Evolutionary conservation across 495 filamentous ascomycete genomes (phyloP).

Genomic region (Podospora tetraspora): DNA sequence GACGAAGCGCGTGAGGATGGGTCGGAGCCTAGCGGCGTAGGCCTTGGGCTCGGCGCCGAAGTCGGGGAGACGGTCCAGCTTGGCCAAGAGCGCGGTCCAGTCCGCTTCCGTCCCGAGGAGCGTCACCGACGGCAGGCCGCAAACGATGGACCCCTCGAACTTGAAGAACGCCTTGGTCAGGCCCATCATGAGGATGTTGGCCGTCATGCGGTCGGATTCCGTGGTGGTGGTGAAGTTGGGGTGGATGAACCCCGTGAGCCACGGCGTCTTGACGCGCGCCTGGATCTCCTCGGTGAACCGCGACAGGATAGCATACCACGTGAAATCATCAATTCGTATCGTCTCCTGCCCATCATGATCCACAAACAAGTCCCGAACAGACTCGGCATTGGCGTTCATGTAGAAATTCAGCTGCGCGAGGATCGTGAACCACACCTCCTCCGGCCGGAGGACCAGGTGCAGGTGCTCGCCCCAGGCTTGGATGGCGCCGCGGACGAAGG

Average conservation of each 20-base stretch:
- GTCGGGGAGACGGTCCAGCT: constrained; percentile 26
- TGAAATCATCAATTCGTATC: constrained; percentile 28
- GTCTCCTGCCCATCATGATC: constrained; percentile 38
- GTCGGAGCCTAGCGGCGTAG: constrained; percentile 26
- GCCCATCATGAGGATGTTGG: constrained; percentile 39
- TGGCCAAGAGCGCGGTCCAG: constrained; percentile 30
- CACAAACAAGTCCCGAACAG: constrained; percentile 41
- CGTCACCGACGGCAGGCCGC: constrained; percentile 38
- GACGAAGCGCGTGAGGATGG: constrained; percentile 36
- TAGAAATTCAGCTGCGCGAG: constrained; percentile 50
- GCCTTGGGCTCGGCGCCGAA: constrained; percentile 35
- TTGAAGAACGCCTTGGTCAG: constrained; percentile 33
- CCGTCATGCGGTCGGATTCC: constrained; percentile 27
- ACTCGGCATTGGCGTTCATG: constrained; percentile 46
- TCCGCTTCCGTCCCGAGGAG: constrained; percentile 33
- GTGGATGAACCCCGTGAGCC: constrained; percentile 30
- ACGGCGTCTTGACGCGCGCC: constrained; percentile 20
- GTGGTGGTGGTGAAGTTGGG: constrained; percentile 38
- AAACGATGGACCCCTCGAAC: constrained; percentile 23
- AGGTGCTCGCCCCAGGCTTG: constrained; percentile 50
- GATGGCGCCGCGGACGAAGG: constrained; percentile 45
- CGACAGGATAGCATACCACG: constrained; percentile 16
- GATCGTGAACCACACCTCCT: constrained; percentile 57
- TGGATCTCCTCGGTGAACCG: constrained; percentile 28
- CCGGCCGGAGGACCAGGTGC: constrained; percentile 49